Evolutionary conservation across 176 grass and related monocot species (phyloP), one percentile per base, ranked within the genome.

Genomic region (Paspalum vaginatum): DNA sequence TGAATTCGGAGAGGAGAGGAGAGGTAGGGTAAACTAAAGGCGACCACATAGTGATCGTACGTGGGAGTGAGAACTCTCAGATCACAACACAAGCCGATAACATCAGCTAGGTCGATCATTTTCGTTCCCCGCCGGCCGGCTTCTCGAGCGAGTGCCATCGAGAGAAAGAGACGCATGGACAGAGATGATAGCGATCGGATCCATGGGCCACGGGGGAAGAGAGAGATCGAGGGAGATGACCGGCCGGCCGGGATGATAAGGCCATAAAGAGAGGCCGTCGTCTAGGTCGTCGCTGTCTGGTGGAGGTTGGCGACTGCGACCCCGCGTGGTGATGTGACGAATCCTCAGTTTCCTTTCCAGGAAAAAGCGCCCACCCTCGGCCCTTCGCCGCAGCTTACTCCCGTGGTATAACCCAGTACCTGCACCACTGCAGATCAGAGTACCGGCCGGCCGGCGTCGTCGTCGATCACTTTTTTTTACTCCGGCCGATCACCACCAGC

Each of bases 301-400:
- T 81, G 77, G 83, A 56, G 83, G 82, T 78, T 79, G 61, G 79
- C 65, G 89, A 91, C 87, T 85, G 84, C 82, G 75, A 85, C 76
- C 45, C 58, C 39, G 71, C 86, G 64, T 47, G 77, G 64, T 93
- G 91, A 97, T 93, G 94, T 97, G 94, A 97, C 94, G 83, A 89
- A 90, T 89, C 94, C 91, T 93, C 77, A 84, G 78, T 93, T 93
- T 93, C 94, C 88, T 90, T 91, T 79, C 72, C 70, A 81, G 84
- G 91, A 86, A 89, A 97, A 93, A 91, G 65, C 71, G 62, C 85
- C 27, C 43, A 60, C 47, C n/a, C 73, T 87, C 64, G 41, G 18
- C 70, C 61, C 51, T 20, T 54, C 66, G 17, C 61, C 42, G 65
- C 63, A 64, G 60, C 90, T 87, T 93, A 77, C 93, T 74, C 48